These are phyloP conservation scores for Schizonepeta tenuifolia DNA, from an alignment of 257 asterid species.

Conservation along the genomic window DNA sequence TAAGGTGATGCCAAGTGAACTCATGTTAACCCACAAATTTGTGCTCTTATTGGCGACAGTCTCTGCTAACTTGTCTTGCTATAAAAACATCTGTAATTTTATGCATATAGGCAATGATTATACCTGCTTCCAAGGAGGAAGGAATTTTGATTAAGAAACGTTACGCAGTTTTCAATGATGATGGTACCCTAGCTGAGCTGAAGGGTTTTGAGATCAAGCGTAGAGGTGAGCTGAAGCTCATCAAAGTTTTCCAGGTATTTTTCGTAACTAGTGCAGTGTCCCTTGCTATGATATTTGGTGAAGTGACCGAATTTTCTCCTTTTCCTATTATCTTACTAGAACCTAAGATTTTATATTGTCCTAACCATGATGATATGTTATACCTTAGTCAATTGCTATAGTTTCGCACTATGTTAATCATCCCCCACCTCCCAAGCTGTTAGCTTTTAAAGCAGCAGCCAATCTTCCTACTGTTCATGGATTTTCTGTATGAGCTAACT, in stretches of 20 bases:
- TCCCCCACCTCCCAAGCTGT: conserved; percentile 5
- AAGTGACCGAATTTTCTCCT: conserved; percentile 21
- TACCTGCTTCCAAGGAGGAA: conserved; percentile 99
- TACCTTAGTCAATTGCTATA: conserved; percentile 29
- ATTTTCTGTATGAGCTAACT: conserved; percentile 29
- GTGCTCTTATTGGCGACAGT: conserved; percentile 24
- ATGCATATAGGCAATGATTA: conserved; percentile 81
- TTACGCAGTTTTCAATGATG: conserved; percentile 97
- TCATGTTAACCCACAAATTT: conserved; percentile 28
- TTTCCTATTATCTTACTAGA: conserved; percentile 24
- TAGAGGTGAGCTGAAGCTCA: conserved; percentile 99
- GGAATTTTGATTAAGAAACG: conserved; percentile 98
- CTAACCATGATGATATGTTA: conserved; percentile 10
- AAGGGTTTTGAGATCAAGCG: conserved; percentile 99
- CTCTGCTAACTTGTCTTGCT: conserved; percentile 35
- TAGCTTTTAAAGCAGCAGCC: conserved; percentile 21
- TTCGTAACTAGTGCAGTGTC: conserved; percentile 14
- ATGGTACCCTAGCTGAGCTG: conserved; percentile 96
- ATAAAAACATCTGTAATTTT: conserved; percentile 15
- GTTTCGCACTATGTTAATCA: conserved; percentile 9
- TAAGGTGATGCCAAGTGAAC: conserved; percentile 64
- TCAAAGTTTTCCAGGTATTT: conserved; percentile 97
- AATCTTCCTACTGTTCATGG: conserved; percentile 23
- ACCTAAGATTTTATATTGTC: conserved; percentile 16
- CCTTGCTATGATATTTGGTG: conserved; percentile 12